Percentiles rank a stretch among this genome's conserved stretches.
Conservation (phyloP, 2,329 filamentous ascomycete species). For the Pleomassaria siparia region DNA sequence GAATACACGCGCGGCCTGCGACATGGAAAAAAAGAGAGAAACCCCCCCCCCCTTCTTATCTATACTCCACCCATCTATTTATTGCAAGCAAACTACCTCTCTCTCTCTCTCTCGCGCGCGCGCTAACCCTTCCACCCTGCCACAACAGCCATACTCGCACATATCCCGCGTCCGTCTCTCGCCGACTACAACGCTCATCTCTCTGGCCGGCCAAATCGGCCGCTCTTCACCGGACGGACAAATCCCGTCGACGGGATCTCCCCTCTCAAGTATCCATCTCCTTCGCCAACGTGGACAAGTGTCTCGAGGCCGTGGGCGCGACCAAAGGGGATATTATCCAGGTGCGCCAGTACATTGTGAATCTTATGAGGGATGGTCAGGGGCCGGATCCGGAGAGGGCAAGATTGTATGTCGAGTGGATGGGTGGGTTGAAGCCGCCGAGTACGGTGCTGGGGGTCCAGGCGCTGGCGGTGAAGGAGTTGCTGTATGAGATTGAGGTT, state of each 20-base stretch:
- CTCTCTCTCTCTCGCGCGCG: too few relatives aligned
- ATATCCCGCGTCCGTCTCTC: constrained; percentile 8
- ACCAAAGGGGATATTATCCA: constrained; percentile 10
- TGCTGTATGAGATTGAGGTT: constrained; percentile 13
- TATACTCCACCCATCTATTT: too few relatives aligned
- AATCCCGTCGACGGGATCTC: constrained; percentile 6
- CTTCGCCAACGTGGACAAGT: constrained; percentile 11
- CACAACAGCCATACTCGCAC: constrained; percentile 9
- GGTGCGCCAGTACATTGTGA: constrained; percentile 11
- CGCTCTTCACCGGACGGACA: background rate
- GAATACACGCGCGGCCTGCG: too few relatives aligned
- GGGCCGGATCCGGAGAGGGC: constrained; percentile 8
- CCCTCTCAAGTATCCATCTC: constrained; percentile 9
- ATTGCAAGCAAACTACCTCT: too few relatives aligned
- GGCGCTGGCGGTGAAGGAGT: constrained; percentile 4
- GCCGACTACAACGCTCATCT: constrained; percentile 3
- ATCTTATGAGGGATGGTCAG: constrained; percentile 5
- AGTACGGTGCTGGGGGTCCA: constrained; percentile 9
- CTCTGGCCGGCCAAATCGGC: constrained; percentile 13
- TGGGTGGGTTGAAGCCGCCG: constrained; percentile 8
- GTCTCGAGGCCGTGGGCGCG: constrained; percentile 8
- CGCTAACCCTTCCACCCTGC: too few relatives aligned
- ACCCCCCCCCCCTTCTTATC: too few relatives aligned
- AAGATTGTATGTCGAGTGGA: constrained; percentile 10
- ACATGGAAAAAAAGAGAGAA: too few relatives aligned